Evolutionary conservation across 306 rosid genomes (phyloP), one percentile per base, ranked within the genome.

Genomic region (Mimosa bimucronata): DNA sequence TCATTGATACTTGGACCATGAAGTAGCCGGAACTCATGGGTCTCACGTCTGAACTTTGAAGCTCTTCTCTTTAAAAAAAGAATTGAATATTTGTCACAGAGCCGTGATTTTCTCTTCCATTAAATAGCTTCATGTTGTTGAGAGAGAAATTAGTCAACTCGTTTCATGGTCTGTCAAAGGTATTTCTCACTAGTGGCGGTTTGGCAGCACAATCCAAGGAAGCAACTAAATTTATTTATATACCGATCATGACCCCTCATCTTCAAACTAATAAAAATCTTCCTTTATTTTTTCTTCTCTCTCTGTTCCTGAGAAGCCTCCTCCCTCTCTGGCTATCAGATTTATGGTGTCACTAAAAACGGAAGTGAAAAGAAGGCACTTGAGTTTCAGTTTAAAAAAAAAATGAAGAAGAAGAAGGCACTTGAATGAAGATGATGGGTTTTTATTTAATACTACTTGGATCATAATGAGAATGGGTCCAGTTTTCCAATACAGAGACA

Each of bases 401-500:
- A n/a, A n/a, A n/a, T n/a, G n/a, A n/a, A n/a, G n/a, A n/a, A n/a
- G n/a, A 12, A n/a, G 62, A n/a, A 18, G 74, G 57, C 6, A 13
- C 57, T n/a, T 40, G 52, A 45, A 3, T 40, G 52, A 45, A 15
- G 41, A 45, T 8, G 41, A 45, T 8, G 74, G 23, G 38, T 13
- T 25, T 52, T 19, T 18, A 19, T 52, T 23, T 21, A 34, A 6
- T 34, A 34, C 38, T 34, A 0, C 38, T 70, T 42, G 23, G 6
- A 44, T 25, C 58, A 45, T 71, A 4, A 71, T 28, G 62, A 71
- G 44, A 3, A 26, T 28, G 76, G 76, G 62, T 71, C 75, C 41
- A 16, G 44, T 28, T 46, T 29, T 70, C 11, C 21, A 25, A 68
- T 23, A 1, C 53, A 18, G n/a, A 42, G 2, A 13, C 38, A 41